Evolutionary conservation across 306 rosid species (phyloP), one percentile per base, ranked within the genome.

Genomic region (Quercus alba): DNA sequence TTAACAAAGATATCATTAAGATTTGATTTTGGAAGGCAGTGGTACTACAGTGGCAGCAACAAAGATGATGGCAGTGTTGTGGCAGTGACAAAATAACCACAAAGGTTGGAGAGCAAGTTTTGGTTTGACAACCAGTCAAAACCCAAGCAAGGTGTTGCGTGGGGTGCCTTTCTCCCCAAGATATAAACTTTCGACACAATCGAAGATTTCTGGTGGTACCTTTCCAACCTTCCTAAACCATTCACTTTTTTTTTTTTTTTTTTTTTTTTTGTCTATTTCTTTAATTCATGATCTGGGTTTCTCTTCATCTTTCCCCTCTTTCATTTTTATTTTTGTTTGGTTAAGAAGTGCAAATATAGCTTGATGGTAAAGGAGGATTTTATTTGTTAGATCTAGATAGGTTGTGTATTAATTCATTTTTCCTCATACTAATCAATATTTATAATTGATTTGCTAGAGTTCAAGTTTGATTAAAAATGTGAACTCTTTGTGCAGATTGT

Each of bases 131-230:
- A 93, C 76, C 93, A 87, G 72, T 89, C 96, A 1, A 91, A 88
- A 77, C 89, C 97, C 31, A 95, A 95, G 84, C 97, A 90, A 87
- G 99, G 96, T 57, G 92, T 93, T 55, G 92, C 88, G 20, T 95
- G 98, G 98, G 99, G 99, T 25, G 52, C 91, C 76, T 78, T 92
- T 76, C 96, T 93, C 15, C 95, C 93, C 75, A 85, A 87, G 15
- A 86, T 86, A 25, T 25, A 90, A 85, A 78, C 93, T 80, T 95
- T 93, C 38, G 97, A 95, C 3, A 92, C 93, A 75, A 87, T 95
- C 31, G 92, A 95, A 68, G 98, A 95, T 69, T 95, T 95, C 49
- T 95, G 97, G 98, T 87, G 99, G 99, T 95, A 35, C 2, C 26
- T 38, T 63, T 33, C 28, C 5, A 38, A 6, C 26, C 59, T 57